Conservation (phyloP, 495 filamentous ascomycete genomes). For the Penicillium macrosclerotiorum region DNA sequence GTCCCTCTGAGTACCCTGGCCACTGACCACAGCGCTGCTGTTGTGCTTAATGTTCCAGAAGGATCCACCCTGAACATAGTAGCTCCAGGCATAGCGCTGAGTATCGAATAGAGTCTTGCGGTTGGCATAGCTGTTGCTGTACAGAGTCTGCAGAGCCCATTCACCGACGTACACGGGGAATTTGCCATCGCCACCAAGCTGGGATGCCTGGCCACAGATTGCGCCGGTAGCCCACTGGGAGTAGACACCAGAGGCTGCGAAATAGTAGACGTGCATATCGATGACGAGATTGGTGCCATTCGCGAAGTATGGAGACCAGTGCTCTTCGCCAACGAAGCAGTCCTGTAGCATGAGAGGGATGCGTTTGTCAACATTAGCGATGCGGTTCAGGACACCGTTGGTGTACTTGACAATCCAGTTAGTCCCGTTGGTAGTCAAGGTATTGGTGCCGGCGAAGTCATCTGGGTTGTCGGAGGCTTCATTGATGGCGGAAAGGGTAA, state of each 20-base stretch:
- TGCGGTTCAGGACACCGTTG: constrained; percentile 1
- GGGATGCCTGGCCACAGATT: constrained; percentile 13
- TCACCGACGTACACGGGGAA: constrained; percentile 16
- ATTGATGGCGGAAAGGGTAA: constrained; percentile 19
- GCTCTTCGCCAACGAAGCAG: constrained; percentile 14
- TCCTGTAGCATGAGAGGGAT: constrained; percentile 13
- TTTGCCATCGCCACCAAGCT: constrained; percentile 13
- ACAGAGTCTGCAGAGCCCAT: constrained; percentile 16
- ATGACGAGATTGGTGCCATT: constrained; percentile 11
- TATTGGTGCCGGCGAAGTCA: constrained; percentile 4
- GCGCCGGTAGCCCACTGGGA: constrained; percentile 16
- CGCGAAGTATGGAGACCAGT: constrained; percentile 14
- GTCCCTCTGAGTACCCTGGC: constrained; percentile 11
- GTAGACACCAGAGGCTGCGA: constrained; percentile 14
- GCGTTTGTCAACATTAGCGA: constrained; percentile 10
- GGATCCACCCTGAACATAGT: constrained; percentile 10
- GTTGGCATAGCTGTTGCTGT: constrained; percentile 13
- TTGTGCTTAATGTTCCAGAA: constrained; percentile 17
- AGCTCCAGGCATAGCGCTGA: constrained; percentile 14
- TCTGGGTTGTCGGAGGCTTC: constrained; percentile 10
- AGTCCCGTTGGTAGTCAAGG: constrained; percentile 10
- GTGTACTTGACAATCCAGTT: constrained; percentile 13
- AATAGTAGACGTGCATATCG: constrained; percentile 16
- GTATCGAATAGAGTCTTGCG: constrained; percentile 10
- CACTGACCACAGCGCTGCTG: constrained; percentile 13